Base-by-base conservation (phyloP, 306 rosid species). In the Nissolia schottii region DNA sequence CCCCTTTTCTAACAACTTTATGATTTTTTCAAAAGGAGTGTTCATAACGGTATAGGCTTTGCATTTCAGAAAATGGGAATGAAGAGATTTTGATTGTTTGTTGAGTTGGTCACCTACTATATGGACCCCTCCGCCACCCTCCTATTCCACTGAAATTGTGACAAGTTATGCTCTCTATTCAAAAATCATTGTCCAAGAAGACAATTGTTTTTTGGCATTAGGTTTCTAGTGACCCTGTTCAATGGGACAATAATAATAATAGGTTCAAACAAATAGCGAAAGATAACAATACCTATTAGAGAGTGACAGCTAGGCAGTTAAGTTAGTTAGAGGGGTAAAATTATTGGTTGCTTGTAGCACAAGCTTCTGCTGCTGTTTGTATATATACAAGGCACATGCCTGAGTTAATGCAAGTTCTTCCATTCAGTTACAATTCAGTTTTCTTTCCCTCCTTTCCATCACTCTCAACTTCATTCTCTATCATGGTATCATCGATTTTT, bases 191-290 rank as follows among this genome's bases (percentile, higher is more conserved):
- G 14, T 37, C 43, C 43, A 10, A 25, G 60, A 46, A 7, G 62
- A 70, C 43, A 61, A 61, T 37, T 28, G n/a, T 29, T 65, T 50
- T 73, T 27, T 61, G 49, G 57, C 51, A 49, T 68, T 68, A 37
- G 59, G 41, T 62, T 63, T 54, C 24, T 29, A 61, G 73, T 41
- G 63, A 64, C 28, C 45, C 24, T 24, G 14, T 34, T 64, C 16
- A 32, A 56, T 56, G 64, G 63, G 79, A 79, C 70, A 65, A 66
- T 35, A 37, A 37, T n/a, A n/a, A n/a, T 37, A 65, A 24, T 46
- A 48, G 64, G 11, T 37, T 24, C 18, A 65, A 79, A 48, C 48
- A 48, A 79, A 59, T 35, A 28, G 40, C 11, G 27, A 23, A 59
- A 49, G 43, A 38, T 68, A 66, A 67, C 16, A 58, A 58, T 2